phyloP scores from a whole-genome alignment of 2,329 filamentous ascomycete species.

The Amesomyces nigricolor region DNA sequence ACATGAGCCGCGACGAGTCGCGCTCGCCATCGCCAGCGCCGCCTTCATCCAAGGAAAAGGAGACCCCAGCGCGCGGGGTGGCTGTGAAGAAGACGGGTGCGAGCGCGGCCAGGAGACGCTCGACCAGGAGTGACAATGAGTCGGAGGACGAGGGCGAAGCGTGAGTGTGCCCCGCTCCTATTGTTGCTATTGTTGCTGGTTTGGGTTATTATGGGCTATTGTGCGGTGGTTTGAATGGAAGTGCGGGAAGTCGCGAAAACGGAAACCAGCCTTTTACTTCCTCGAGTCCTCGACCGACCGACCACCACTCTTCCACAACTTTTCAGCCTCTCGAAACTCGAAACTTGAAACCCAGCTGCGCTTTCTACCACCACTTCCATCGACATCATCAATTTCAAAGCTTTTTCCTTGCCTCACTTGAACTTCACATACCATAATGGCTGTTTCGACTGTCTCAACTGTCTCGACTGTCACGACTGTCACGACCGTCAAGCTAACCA shows the following conservation, averaged over 20 bases:
- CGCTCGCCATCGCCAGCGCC: conserved; percentile 39
- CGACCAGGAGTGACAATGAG: conserved; percentile 46
- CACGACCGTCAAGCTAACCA: conserved; percentile 7
- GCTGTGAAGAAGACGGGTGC: conserved; percentile 32
- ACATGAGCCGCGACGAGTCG: conserved; percentile 50
- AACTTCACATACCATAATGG: no score
- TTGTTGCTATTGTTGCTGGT: conserved; percentile 14
- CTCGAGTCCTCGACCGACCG: neutral
- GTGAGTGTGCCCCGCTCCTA: conserved; percentile 46
- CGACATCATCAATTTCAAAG: no score
- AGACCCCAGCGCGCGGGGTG: conserved; percentile 33
- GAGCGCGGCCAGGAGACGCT: conserved; percentile 46
- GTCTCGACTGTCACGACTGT: no score
- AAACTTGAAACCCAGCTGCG: no score
- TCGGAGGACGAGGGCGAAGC: conserved; percentile 75
- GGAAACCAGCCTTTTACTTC: neutral
- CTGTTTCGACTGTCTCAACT: no score
- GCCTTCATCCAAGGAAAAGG: conserved; percentile 33
- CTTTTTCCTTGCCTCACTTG: no score
- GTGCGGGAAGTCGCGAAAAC: neutral
- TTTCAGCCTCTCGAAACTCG: no score
- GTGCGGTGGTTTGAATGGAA: neutral
- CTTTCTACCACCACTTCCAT: no score
- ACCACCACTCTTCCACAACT: neutral
- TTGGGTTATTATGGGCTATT: neutral